A percentile compares a stretch with the other conserved stretches of the same genome.
Evolutionary conservation across 495 filamentous ascomycete species (phyloP).

Genomic region (Annulohypoxylon moriforme): DNA sequence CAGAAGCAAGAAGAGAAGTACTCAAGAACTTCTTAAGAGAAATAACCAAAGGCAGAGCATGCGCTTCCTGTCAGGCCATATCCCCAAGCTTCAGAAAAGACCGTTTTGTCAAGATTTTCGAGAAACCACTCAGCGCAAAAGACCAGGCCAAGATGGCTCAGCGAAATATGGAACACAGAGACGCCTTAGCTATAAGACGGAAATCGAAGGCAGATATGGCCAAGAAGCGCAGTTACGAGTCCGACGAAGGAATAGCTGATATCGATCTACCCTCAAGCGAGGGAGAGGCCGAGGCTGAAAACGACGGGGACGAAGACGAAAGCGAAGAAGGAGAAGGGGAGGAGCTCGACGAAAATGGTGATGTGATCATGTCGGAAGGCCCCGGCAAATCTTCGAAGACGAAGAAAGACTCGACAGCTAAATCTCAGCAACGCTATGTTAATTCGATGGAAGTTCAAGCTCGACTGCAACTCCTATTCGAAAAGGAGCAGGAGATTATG

Average conservation of each 20-base stretch:
- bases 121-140: conserved; percentile 77
- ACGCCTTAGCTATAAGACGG: conserved; percentile 61
- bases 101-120: conserved; percentile 89
- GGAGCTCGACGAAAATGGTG: conserved; percentile 60
- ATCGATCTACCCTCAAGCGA: conserved; percentile 63
- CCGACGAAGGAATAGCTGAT: conserved; percentile 79
- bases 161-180: conserved; percentile 72
- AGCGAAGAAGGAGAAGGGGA: conserved; percentile 63
- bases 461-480: conserved; percentile 80
- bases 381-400: conserved; percentile 42
- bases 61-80: conserved; percentile 76
- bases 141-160: conserved; percentile 77
- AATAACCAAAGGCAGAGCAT: conserved; percentile 72
- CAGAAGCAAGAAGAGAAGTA: conserved; percentile 75
- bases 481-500: conserved; percentile 85
- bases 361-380: conserved; percentile 61
- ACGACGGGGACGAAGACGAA: conserved; percentile 59
- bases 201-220: conserved; percentile 39
- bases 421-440: conserved; percentile 71
- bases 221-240: conserved; percentile 51
- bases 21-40: conserved; percentile 82
- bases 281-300: conserved; percentile 58
- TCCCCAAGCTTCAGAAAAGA: conserved; percentile 87
- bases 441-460: conserved; percentile 80
- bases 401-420: conserved; percentile 48